phyloP scores from a whole-genome alignment of 2,329 filamentous ascomycete species.

The Pseudocercospora cruenta region DNA sequence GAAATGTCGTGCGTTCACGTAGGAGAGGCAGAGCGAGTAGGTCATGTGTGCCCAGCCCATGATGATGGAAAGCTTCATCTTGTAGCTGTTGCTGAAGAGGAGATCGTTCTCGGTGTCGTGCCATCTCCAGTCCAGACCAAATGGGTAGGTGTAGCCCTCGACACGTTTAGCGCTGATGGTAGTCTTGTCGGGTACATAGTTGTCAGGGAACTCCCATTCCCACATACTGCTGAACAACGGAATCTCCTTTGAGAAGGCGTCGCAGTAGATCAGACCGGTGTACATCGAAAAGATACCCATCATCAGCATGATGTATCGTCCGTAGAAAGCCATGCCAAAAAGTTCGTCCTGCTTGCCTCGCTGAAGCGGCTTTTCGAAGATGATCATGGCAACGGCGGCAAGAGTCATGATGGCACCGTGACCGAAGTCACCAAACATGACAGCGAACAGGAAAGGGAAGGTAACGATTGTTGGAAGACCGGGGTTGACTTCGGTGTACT shows the following conservation, averaged over 20 bases:
- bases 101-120: constrained; percentile 94
- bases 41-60: constrained; percentile 99
- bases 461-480: constrained; percentile 94
- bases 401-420: constrained; percentile 88
- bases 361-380: constrained; percentile 83
- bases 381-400: constrained; percentile 88
- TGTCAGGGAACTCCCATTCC: constrained; percentile 75
- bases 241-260: constrained; percentile 91
- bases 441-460: constrained; percentile 98
- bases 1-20: constrained; percentile 92
- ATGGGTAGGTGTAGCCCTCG: constrained; percentile 83
- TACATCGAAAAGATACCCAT: constrained; percentile 98
- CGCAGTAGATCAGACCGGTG: constrained; percentile 96
- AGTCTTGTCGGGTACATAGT: constrained; percentile 47
- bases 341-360: constrained; percentile 94
- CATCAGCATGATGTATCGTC: constrained; percentile 96
- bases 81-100: constrained; percentile 96
- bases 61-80: constrained; percentile 99
- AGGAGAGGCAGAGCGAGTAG: constrained; percentile 90
- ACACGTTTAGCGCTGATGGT: constrained; percentile 67
- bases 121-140: constrained; percentile 95
- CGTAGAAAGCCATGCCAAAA: constrained; percentile 98
- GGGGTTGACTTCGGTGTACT: constrained; percentile 96
- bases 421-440: constrained; percentile 99
- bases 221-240: constrained; percentile 88